These are phyloP conservation scores for Dothideomycetes sp. DNA, from an alignment of 2,329 filamentous ascomycete species.

Conservation along the genomic window DNA sequence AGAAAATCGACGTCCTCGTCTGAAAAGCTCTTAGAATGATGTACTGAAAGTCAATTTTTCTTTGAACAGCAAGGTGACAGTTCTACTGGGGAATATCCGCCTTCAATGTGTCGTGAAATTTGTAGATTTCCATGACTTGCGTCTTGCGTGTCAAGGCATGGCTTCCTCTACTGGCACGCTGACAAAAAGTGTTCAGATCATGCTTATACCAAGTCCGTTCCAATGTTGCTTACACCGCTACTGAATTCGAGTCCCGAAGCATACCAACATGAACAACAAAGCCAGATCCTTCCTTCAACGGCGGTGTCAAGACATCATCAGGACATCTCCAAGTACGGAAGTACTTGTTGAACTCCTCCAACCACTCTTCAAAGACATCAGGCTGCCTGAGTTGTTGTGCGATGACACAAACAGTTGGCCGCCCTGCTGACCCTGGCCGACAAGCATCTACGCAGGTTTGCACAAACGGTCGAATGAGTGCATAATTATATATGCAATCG, in stretches of 20 bases:
- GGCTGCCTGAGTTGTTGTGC: constrained; percentile 82
- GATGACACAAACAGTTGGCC: constrained; percentile 64
- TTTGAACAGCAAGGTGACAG: no score
- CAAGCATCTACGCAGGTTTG: constrained; percentile 70
- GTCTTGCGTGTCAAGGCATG: no score
- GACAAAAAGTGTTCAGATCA: no score
- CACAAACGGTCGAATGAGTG: constrained; percentile 72
- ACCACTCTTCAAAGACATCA: constrained; percentile 77
- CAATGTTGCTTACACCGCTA: background rate
- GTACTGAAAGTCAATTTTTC: no score
- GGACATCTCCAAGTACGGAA: constrained; percentile 74
- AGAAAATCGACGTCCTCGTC: no score
- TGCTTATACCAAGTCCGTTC: constrained; percentile 1
- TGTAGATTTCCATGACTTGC: no score
- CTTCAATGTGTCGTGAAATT: no score
- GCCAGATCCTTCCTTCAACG: constrained; percentile 55
- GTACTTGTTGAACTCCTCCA: constrained; percentile 53
- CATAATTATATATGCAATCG: constrained; percentile 93
- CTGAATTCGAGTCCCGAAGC: constrained; percentile 28
- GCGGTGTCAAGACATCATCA: constrained; percentile 50
- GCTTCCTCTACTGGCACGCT: no score
- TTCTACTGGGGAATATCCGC: no score
- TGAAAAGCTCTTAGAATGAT: no score
- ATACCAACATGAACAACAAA: constrained; percentile 77
- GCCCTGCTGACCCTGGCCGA: constrained; percentile 38